These are phyloP conservation scores for Artemisia tridentata DNA, from an alignment of 129 eudicot species.

Conservation along the genomic window DNA sequence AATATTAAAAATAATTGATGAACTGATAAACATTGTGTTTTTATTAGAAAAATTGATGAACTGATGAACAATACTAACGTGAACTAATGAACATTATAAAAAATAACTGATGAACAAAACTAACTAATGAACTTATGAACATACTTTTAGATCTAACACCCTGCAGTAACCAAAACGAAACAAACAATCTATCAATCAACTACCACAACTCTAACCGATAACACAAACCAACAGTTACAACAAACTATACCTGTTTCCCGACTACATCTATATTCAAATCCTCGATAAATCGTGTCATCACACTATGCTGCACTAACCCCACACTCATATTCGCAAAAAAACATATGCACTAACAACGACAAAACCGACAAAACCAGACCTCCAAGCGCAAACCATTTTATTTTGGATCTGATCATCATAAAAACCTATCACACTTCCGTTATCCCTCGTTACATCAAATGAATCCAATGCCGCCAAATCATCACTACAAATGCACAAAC, in stretches of 20 bases:
- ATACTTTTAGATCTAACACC: constrained; percentile 56
- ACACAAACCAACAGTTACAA: neutral
- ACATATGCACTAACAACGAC: constrained; percentile 78
- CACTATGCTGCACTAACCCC: constrained; percentile 50
- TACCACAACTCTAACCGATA: neutral
- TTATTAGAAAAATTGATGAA: too few species aligned
- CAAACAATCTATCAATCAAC: neutral
- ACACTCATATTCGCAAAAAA: constrained; percentile 77
- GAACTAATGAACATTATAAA: too few species aligned
- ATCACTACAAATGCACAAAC: constrained; percentile 27
- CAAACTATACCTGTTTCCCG: constrained; percentile 39
- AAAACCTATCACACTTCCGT: constrained; percentile 18
- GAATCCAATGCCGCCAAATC: constrained; percentile 27
- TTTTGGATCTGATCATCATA: constrained; percentile 69
- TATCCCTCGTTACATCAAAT: constrained; percentile 27
- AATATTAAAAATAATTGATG: too few species aligned
- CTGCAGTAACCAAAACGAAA: constrained; percentile 39
- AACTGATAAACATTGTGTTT: too few species aligned
- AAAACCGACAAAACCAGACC: constrained; percentile 70
- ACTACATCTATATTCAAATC: constrained; percentile 50
- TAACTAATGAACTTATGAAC: too few species aligned
- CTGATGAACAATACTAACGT: too few species aligned
- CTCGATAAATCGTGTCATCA: constrained; percentile 50
- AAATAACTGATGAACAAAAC: too few species aligned
- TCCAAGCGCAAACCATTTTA: constrained; percentile 84